Base-by-base conservation (phyloP, 2,329 filamentous ascomycete species). In the Ophiostoma populinum region DNA sequence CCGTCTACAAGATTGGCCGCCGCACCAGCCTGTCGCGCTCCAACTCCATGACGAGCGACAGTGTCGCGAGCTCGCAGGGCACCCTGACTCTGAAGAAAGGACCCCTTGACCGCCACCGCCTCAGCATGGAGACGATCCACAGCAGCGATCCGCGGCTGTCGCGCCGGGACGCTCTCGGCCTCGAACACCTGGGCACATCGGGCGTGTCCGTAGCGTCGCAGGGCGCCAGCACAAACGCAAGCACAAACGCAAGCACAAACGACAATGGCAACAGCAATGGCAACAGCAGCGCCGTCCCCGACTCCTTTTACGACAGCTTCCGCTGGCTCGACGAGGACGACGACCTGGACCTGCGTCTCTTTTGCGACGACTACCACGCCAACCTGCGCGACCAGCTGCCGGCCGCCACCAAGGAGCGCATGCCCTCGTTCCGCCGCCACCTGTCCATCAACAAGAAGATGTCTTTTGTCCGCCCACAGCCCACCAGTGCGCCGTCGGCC, bases 241-340 rank as follows among this genome's bases (percentile, higher is more conserved):
- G n/a, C n/a, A n/a, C n/a, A n/a, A n/a, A n/a, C n/a, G n/a, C n/a
- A n/a, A n/a, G n/a, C n/a, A n/a, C n/a, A n/a, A n/a, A n/a, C 7
- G 21, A 22, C 11, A 11, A 11, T 22, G 21, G 11, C 21, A 22
- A 22, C 21, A 22, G 21, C 26, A 4, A 8, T 10, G 5, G 17
- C 36, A 36, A 42, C 35, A n/a, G n/a, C 34, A 46, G 47, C 36
- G 43, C 41, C 20, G 48, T 66, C 45, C 55, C 66, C 24, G 62
- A 69, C 34, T 66, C 67, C 2, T 59, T 80, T 38, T 69, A 71
- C 33, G 72, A 82, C 41, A 75, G 65, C 48, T 78, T 83, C 44
- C 65, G 73, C 32, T 82, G 78, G 76, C 58, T 83, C 18, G 77
- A 85, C 20, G 75, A 81, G 38, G 73, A 80, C 35, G 67, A 75